Percentiles rank a stretch among this genome's conserved stretches.
These are phyloP conservation scores for Cyberlindnera euphorbiiphila DNA, from an alignment of 805 yeast genomes.

Conservation along the genomic window DNA sequence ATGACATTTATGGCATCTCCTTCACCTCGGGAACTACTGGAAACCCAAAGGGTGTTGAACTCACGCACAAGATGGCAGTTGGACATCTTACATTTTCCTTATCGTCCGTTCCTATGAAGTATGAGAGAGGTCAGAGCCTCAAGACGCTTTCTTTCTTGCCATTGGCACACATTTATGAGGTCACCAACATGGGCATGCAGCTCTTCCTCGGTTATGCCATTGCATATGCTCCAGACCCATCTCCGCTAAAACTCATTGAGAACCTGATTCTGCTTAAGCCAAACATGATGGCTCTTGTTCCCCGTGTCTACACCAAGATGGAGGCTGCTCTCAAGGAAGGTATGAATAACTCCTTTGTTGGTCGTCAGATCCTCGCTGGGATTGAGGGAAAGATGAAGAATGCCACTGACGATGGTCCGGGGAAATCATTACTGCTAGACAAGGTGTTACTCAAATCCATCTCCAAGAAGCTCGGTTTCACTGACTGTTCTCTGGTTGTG, in stretches of 20 bases:
- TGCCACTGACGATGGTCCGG: conserved; percentile 7
- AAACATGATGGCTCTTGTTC: conserved; percentile 47
- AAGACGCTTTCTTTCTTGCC: conserved; percentile 44
- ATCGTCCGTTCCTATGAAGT: conserved; percentile 10
- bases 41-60: conserved; percentile 56
- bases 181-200: conserved; percentile 36
- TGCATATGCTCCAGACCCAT: conserved; percentile 47
- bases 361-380: conserved; percentile 12
- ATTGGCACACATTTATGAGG: conserved; percentile 58
- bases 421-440: conserved; percentile 12
- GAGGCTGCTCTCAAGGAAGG: conserved; percentile 42
- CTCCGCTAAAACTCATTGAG: conserved; percentile 41
- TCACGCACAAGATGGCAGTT: conserved; percentile 42
- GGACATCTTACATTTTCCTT: conserved; percentile 34
- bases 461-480: conserved; percentile 37
- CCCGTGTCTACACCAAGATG: conserved; percentile 51
- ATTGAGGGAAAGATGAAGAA: conserved; percentile 18
- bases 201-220: conserved; percentile 35
- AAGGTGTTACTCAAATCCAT: conserved; percentile 33
- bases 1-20: conserved; percentile 46
- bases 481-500: conserved; percentile 30
- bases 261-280: conserved; percentile 47
- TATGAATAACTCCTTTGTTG: conserved; percentile 12
- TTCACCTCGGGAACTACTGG: conserved; percentile 71
- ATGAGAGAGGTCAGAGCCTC: conserved; percentile 20